Evolutionary conservation across 805 yeast genomes (phyloP).

Genomic region (Candida pini): DNA sequence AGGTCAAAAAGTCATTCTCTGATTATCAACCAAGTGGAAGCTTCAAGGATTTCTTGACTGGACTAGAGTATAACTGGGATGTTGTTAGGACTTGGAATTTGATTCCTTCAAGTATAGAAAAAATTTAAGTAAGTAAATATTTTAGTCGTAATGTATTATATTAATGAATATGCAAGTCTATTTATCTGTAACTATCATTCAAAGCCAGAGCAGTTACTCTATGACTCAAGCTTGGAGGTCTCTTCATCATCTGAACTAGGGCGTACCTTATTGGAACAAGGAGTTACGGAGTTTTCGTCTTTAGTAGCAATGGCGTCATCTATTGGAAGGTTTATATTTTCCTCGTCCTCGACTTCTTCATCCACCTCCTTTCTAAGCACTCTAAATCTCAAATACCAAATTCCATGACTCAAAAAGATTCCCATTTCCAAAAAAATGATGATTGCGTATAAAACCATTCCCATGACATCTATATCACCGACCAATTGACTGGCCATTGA

Average conservation of each 20-base stretch:
- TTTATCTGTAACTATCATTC: too few relatives aligned
- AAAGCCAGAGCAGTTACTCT: too few relatives aligned
- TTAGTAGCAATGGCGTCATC: too few relatives aligned
- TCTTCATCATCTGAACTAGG: too few relatives aligned
- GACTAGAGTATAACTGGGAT: slow-evolving; percentile 25
- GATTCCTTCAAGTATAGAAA: too few relatives aligned
- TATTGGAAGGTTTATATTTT: slow-evolving; percentile 1
- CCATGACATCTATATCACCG: slow-evolving; percentile 69
- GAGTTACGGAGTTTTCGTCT: too few relatives aligned
- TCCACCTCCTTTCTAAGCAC: slow-evolving; percentile 11
- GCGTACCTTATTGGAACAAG: too few relatives aligned
- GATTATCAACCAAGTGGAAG: slow-evolving; percentile 11
- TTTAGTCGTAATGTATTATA: too few relatives aligned
- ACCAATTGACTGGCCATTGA: slow-evolving; percentile 56
- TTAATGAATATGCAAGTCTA: too few relatives aligned
- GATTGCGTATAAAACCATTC: slow-evolving; percentile 68
- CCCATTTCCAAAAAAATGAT: slow-evolving; percentile 77
- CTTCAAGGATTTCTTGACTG: slow-evolving; percentile 18
- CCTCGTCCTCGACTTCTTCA: slow-evolving; percentile 3
- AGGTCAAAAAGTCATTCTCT: slow-evolving; percentile 8
- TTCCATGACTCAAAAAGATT: slow-evolving; percentile 60
- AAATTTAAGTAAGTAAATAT: too few relatives aligned
- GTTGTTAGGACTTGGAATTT: slow-evolving; percentile 28
- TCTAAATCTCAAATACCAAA: slow-evolving; percentile 57
- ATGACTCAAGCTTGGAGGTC: too few relatives aligned